Conservation (phyloP, 164 flowering plant genomes). For the Magnolia kwangsiensis region DNA sequence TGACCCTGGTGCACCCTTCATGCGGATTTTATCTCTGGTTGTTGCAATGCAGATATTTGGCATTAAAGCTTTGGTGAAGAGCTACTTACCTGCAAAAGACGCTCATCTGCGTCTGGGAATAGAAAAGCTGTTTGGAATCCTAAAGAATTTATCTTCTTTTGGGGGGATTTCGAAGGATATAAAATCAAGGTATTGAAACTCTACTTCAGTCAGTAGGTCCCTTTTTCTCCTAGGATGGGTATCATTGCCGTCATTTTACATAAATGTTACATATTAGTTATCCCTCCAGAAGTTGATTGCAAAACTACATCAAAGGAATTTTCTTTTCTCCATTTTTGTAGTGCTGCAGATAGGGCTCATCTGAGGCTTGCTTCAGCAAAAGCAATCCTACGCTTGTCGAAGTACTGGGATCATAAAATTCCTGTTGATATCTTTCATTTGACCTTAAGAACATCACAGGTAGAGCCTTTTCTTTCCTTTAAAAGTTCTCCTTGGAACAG, state of each 20-base stretch:
- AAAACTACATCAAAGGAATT: not conserved
- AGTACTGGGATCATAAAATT: conserved; percentile 87
- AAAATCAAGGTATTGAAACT: conserved; percentile 58
- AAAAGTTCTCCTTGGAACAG: not conserved
- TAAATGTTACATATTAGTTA: no score
- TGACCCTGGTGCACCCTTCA: no score
- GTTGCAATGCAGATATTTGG: conserved; percentile 62
- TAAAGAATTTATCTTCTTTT: conserved; percentile 56
- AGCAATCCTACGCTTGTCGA: conserved; percentile 79
- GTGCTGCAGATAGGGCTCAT: conserved; percentile 84
- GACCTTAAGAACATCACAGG: conserved; percentile 75
- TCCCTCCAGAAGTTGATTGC: not conserved
- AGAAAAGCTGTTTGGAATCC: conserved; percentile 54
- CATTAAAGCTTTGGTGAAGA: conserved; percentile 80
- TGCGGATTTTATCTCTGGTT: not conserved
- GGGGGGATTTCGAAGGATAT: conserved; percentile 77
- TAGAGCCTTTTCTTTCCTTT: conserved; percentile 11
- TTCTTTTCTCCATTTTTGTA: conserved; percentile 29
- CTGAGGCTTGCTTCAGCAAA: conserved; percentile 88
- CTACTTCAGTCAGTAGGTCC: not conserved
- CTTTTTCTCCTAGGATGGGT: no score
- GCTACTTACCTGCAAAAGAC: conserved; percentile 92
- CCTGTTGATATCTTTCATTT: conserved; percentile 77
- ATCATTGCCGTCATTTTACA: no score
- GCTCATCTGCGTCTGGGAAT: conserved; percentile 80